Percentiles rank a stretch among this genome's conserved stretches.
Conservation (phyloP, 495 filamentous ascomycete genomes). For the Daldinia decipiens region DNA sequence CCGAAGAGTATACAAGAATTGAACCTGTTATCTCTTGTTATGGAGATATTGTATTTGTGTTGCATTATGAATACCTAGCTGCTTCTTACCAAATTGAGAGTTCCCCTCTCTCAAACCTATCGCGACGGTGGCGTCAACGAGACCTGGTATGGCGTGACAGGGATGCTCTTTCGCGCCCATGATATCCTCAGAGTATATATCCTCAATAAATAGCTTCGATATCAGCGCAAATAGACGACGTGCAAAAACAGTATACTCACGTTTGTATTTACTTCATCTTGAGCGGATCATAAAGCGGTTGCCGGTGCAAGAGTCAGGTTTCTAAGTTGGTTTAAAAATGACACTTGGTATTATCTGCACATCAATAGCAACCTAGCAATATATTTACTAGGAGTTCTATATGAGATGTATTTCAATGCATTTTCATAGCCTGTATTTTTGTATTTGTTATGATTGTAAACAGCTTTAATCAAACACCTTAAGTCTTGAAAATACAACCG, state of each 20-base stretch:
- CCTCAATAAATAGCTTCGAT: neutral
- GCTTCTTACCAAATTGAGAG: neutral
- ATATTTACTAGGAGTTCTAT: neutral
- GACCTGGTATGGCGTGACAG: slow-evolving; percentile 27
- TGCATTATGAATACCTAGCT: neutral
- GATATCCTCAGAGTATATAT: neutral
- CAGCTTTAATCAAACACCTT: neutral
- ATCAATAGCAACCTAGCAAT: neutral
- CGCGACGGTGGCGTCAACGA: slow-evolving; percentile 11
- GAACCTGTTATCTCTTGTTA: neutral
- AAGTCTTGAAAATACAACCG: neutral
- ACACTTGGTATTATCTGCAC: neutral
- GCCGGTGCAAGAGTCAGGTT: neutral
- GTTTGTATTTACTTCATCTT: neutral
- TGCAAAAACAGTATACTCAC: neutral
- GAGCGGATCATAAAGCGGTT: neutral
- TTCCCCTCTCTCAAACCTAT: slow-evolving; percentile 4
- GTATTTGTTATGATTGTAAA: neutral
- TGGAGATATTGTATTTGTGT: neutral
- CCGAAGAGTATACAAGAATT: neutral
- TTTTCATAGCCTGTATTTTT: neutral
- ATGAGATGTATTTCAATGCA: neutral
- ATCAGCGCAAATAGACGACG: neutral
- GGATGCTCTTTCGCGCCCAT: neutral
- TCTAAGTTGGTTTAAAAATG: neutral